Conservation (phyloP, 1,139 yeast species). For the Maudiozyma humilis region DNA sequence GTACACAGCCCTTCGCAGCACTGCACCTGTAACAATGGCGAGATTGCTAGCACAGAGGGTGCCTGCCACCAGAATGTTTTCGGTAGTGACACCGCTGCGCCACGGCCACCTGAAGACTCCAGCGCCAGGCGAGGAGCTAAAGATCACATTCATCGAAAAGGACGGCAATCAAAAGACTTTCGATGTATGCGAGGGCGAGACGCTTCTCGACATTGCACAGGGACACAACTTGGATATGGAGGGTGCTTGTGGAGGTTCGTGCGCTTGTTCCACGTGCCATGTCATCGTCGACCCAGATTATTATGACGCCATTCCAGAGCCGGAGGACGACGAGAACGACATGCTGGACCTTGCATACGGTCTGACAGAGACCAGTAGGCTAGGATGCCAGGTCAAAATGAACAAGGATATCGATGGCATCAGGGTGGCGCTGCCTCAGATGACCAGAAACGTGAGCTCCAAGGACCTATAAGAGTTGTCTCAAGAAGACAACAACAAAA, state of each 20-base stretch:
- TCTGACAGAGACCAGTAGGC: conserved; percentile 86
- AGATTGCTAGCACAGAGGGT: not conserved
- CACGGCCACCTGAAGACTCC: conserved; percentile 91
- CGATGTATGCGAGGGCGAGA: conserved; percentile 91
- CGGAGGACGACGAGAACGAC: conserved; percentile 95
- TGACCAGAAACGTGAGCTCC: conserved; percentile 86
- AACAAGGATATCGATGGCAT: conserved; percentile 83
- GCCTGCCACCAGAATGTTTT: not conserved
- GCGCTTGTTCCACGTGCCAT: conserved; percentile 98
- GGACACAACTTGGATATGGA: conserved; percentile 91
- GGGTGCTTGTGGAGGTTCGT: conserved; percentile 98
- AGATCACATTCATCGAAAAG: conserved; percentile 83
- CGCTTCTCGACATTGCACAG: conserved; percentile 87
- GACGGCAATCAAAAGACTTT: conserved; percentile 76
- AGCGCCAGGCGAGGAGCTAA: conserved; percentile 80
- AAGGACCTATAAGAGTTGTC: conserved; percentile 48
- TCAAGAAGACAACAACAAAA: no score
- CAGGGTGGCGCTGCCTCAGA: conserved; percentile 93
- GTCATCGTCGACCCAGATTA: conserved; percentile 91
- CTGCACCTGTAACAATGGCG: not conserved
- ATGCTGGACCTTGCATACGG: conserved; percentile 98
- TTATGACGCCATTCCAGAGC: conserved; percentile 87
- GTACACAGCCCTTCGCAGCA: not conserved
- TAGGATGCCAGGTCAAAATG: conserved; percentile 92
- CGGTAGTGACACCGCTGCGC: conserved; percentile 6